These are phyloP conservation scores for Scolecobasidium constrictum DNA, from an alignment of 2,329 filamentous ascomycete genomes.

Conservation along the genomic window DNA sequence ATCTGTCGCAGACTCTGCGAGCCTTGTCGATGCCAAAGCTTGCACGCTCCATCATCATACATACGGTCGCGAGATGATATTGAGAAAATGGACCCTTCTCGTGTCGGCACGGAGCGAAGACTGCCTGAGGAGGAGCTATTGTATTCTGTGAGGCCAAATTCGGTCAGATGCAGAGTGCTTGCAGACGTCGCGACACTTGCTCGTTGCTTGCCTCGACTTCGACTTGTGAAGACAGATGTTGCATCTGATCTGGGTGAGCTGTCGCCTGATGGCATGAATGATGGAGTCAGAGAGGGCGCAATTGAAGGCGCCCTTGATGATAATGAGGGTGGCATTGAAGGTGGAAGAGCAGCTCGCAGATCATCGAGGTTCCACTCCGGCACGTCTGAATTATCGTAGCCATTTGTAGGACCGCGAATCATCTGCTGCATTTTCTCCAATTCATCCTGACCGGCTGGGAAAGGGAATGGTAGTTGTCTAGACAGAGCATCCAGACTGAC, in stretches of 20 bases:
- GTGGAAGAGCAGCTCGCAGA: background rate
- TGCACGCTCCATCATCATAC: conserved; percentile 3
- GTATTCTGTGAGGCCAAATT: background rate
- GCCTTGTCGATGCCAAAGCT: conserved; percentile 7
- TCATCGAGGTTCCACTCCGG: conserved; percentile 4
- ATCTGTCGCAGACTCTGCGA: background rate
- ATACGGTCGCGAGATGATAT: background rate
- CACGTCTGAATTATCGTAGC: background rate
- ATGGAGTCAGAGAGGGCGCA: too few relatives aligned
- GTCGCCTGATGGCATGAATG: too few relatives aligned
- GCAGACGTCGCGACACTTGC: background rate
- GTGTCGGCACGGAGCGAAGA: conserved; percentile 5
- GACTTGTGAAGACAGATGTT: background rate
- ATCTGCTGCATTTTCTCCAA: background rate
- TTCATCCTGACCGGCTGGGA: background rate
- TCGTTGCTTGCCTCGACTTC: background rate
- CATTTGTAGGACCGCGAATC: background rate
- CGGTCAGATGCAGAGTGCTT: background rate
- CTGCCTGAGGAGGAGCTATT: conserved; percentile 5
- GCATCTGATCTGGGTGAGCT: background rate
- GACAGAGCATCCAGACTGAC: background rate
- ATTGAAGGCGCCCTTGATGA: too few relatives aligned
- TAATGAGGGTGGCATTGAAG: too few relatives aligned
- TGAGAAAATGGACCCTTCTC: conserved; percentile 8
- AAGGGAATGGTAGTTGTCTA: background rate